Percentiles rank a stretch among this genome's conserved stretches.
These are phyloP conservation scores for Stephania cephalantha DNA, from an alignment of 164 flowering plant species.

Conservation along the genomic window DNA sequence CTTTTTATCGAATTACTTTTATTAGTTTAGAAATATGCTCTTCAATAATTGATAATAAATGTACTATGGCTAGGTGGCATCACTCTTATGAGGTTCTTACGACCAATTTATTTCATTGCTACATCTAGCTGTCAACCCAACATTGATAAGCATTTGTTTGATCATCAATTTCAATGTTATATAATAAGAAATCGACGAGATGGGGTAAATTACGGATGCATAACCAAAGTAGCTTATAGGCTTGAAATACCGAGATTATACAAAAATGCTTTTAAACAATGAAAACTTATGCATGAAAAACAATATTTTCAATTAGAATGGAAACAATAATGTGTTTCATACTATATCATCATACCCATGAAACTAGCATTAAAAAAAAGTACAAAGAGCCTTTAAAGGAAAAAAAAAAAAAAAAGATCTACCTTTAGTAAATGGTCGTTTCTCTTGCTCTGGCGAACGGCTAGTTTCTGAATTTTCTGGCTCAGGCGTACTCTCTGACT, in stretches of 20 bases:
- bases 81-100: too few relatives aligned
- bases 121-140: too few relatives aligned
- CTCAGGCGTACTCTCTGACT: conserved; percentile 41
- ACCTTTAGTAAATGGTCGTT: conserved; percentile 67
- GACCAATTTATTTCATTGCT: too few relatives aligned
- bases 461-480: conserved; percentile 40
- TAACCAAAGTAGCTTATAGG: not conserved
- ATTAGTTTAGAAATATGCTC: too few relatives aligned
- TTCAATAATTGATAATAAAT: too few relatives aligned
- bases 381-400: not conserved
- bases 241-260: not conserved
- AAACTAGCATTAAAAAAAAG: not conserved
- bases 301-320: not conserved
- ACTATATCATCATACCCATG: not conserved
- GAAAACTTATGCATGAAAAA: not conserved
- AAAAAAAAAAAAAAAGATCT: conserved; percentile 1
- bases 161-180: too few relatives aligned
- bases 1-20: too few relatives aligned
- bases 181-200: not conserved
- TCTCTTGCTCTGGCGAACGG: conserved; percentile 41
- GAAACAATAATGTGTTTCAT: not conserved
- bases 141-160: too few relatives aligned
- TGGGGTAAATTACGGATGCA: not conserved
- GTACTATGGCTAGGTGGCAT: too few relatives aligned
- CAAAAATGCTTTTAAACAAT: not conserved